Evolutionary conservation across 345 rosid species (phyloP), one percentile per base, ranked within the genome.

Genomic region (Psidium friedrichsthalianum): DNA sequence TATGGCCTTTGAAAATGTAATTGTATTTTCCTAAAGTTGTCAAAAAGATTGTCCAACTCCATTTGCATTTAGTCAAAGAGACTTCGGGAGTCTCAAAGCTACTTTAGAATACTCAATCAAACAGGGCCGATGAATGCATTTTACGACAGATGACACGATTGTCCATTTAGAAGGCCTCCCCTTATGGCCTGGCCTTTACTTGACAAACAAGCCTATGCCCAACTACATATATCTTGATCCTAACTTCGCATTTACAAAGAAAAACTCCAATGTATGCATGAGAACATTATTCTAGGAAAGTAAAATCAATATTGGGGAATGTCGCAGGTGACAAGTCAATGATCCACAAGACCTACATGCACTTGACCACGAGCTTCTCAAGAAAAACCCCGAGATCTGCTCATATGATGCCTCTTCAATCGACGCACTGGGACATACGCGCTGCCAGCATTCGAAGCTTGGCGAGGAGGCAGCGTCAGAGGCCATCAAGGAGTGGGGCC

Each of bases 401-500:
- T 24, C 61, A 9, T 86, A 83, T 24, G 74, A 25, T 12, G 76
- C 82, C 6, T 55, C 87, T 13, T 86, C 88, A 10, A 69, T 74
- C 18, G 6, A 74, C 53, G 25, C 80, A 6, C 74, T 80, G 57
- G 25, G 83, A 84, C 69, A 76, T 87, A 6, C n/a, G 80, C 36
- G 36, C 80, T 7, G 36, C 57, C 32, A 32, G 44, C 84, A 61
- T 84, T 57, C 84, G 2, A 84, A 83, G 74, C 83, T 87, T 22
- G 83, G 86, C 29, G 49, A 55, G 49, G 86, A 84, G 78, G 88
- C 81, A 14, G 88, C 83, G 11, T 54, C 6, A 47, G 57, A 56
- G 74, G 86, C 86, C 40, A 54, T 87, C 20, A 6, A 40, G n/a
- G 85, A 83, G 59, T 86, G 87, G 87, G 87, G 85, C 61, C 83